Evolutionary conservation across 768 basidiomycete genomes (phyloP).

Genomic region (Auriculariales sp.): DNA sequence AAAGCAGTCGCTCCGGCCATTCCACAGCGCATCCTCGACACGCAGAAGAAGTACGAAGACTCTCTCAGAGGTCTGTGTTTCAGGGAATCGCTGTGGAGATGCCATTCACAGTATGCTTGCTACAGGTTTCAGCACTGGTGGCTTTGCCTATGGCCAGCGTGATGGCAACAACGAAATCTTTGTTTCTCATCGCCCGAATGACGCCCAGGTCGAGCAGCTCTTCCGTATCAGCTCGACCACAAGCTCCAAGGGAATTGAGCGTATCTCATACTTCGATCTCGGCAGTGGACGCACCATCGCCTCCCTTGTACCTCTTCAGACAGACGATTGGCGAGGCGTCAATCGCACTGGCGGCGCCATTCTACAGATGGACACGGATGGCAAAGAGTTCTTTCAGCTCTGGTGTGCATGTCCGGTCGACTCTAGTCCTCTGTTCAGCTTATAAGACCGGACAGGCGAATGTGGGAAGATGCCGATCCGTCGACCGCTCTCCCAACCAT

Average conservation of each 20-base stretch:
- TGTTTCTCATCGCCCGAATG: constrained; percentile 23
- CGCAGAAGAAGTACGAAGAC: constrained; percentile 25
- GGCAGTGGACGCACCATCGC: constrained; percentile 22
- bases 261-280: constrained; percentile 27
- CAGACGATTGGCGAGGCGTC: constrained; percentile 27
- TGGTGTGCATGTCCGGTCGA: constrained; percentile 15
- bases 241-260: constrained; percentile 13
- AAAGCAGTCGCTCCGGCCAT: constrained; percentile 22
- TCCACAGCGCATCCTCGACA: constrained; percentile 19
- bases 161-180: constrained; percentile 14
- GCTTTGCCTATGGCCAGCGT: constrained; percentile 14
- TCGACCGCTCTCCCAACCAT: constrained; percentile 18
- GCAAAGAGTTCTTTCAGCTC: constrained; percentile 21
- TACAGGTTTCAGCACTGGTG: constrained; percentile 16
- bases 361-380: constrained; percentile 7
- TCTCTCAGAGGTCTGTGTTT: constrained; percentile 17
- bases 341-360: constrained; percentile 11
- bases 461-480: constrained; percentile 24
- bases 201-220: constrained; percentile 23
- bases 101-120: background rate
- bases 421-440: background rate
- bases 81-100: background rate
- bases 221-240: constrained; percentile 20
- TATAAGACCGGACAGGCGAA: constrained; percentile 17
- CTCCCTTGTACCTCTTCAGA: constrained; percentile 17